Percentiles rank a stretch among this genome's conserved stretches.
phyloP scores from a whole-genome alignment of 1,139 yeast genomes.

The Spathaspora sp. region DNA sequence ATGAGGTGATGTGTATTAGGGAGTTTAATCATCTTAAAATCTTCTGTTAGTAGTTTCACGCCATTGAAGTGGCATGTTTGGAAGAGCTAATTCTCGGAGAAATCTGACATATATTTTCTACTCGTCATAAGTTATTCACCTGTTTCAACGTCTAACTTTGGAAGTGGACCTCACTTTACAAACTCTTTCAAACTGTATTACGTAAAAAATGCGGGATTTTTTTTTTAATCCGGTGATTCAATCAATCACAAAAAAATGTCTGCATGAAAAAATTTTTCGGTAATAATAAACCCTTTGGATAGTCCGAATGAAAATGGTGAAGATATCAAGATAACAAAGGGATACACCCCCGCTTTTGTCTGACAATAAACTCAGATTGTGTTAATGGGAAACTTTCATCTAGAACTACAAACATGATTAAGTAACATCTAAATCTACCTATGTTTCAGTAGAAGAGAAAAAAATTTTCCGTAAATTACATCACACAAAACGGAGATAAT shows the following conservation, averaged over 20 bases:
- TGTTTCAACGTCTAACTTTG: background rate
- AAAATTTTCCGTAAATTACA: background rate
- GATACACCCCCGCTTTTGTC: background rate
- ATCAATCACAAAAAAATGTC: slow-evolving; percentile 2
- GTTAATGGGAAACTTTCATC: background rate
- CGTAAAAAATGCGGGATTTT: slow-evolving; percentile 2
- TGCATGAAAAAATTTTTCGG: slow-evolving; percentile 1
- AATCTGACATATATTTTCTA: background rate
- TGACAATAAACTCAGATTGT: background rate
- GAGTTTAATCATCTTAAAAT: background rate
- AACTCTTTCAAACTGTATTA: background rate
- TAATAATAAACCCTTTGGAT: background rate
- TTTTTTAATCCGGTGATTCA: slow-evolving; percentile 1
- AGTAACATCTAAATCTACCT: no score
- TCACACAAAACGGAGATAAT: background rate
- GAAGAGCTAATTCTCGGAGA: background rate
- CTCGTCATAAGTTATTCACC: background rate
- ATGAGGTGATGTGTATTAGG: background rate
- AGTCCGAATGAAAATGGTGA: background rate
- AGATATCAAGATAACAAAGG: background rate
- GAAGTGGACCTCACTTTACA: background rate
- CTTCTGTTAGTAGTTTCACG: background rate
- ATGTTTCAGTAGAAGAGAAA: background rate
- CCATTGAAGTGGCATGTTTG: background rate
- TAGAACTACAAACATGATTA: no score